Evolutionary conservation across 2,329 filamentous ascomycete genomes (phyloP).

Genomic region (Ophiosphaerella narmari): DNA sequence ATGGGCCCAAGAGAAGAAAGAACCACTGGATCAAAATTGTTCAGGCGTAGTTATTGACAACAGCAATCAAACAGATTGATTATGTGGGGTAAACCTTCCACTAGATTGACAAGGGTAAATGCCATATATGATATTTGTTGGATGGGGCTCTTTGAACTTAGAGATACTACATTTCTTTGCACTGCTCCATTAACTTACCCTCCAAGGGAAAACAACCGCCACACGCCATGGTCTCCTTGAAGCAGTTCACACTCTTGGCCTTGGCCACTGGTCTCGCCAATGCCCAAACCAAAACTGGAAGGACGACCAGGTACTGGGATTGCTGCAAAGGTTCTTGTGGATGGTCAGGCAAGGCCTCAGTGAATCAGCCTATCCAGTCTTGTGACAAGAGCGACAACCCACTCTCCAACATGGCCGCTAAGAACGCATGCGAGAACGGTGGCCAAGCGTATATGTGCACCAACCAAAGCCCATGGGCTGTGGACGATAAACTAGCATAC

Average conservation of each 20-base stretch:
- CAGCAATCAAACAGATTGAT: slow-evolving; percentile 1
- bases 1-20: not conserved
- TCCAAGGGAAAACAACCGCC: not conserved
- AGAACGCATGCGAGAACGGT: slow-evolving; percentile 59
- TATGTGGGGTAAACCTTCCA: not conserved
- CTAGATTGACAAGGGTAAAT: not conserved
- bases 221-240: slow-evolving; percentile 33
- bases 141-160: not conserved
- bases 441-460: slow-evolving; percentile 64
- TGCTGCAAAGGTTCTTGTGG: slow-evolving; percentile 73
- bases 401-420: slow-evolving; percentile 56
- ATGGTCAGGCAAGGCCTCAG: slow-evolving; percentile 61
- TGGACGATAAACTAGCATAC: slow-evolving; percentile 63
- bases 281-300: slow-evolving; percentile 34
- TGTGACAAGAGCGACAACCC: slow-evolving; percentile 63
- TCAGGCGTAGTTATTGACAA: not conserved
- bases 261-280: slow-evolving; percentile 33
- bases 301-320: slow-evolving; percentile 54
- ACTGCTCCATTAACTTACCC: too few species aligned
- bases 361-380: slow-evolving; percentile 58
- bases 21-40: slow-evolving; percentile 1
- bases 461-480: slow-evolving; percentile 65
- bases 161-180: not conserved
- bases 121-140: slow-evolving; percentile 4
- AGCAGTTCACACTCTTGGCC: slow-evolving; percentile 33